These are phyloP conservation scores for Aspergillus nanangensis DNA, from an alignment of 495 filamentous ascomycete genomes.

Conservation along the genomic window DNA sequence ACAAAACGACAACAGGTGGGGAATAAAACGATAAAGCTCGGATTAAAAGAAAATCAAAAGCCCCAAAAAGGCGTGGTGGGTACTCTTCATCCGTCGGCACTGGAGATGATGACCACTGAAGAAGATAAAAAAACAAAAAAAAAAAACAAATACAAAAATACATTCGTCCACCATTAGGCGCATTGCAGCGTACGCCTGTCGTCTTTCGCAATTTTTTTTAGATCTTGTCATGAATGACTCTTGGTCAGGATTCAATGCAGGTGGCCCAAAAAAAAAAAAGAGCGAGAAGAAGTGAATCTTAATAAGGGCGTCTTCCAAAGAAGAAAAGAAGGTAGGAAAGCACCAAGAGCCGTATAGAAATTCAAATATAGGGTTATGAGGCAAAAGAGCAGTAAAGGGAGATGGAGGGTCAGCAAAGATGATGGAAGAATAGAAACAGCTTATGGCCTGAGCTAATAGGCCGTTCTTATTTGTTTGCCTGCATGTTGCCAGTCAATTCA, in stretches of 20 bases:
- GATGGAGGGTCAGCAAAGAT: background rate
- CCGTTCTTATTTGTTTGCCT: conserved; percentile 39
- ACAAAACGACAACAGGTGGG: background rate
- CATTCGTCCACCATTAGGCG: background rate
- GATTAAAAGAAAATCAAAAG: background rate
- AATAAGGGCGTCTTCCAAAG: no score
- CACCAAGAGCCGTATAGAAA: no score
- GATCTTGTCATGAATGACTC: no score
- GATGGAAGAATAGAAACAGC: conserved; percentile 1
- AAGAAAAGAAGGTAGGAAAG: no score
- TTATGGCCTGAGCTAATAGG: no score
- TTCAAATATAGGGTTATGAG: no score
- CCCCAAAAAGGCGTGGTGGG: background rate
- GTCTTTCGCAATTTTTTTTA: background rate
- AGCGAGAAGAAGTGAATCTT: no score
- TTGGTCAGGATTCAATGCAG: no score
- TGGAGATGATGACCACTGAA: background rate
- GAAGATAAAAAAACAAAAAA: conserved; percentile 1
- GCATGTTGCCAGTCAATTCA: conserved; percentile 83
- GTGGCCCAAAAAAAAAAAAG: no score
- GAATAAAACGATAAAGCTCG: background rate
- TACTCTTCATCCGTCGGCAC: no score
- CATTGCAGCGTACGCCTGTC: conserved; percentile 1
- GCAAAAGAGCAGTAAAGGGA: no score
- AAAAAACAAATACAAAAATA: background rate